Evolutionary conservation across 2,329 filamentous ascomycete species (phyloP).

Genomic region (Graphilbum ipis-grandicollis): DNA sequence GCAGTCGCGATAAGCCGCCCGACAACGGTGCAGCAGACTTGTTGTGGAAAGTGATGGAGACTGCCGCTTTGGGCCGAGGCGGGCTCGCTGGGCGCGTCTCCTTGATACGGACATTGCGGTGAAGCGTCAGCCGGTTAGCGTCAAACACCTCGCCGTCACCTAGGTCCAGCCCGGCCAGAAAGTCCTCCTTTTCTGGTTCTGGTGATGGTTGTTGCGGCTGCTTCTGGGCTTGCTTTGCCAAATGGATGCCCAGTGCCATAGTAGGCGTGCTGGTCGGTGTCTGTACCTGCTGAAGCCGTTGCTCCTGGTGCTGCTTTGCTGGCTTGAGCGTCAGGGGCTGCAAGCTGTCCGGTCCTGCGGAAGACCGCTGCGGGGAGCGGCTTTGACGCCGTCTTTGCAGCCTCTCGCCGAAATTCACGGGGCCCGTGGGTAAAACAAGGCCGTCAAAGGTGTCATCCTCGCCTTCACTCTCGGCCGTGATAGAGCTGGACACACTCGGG

Average conservation of each 20-base stretch:
- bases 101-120: constrained; percentile 85
- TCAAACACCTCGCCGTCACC: constrained; percentile 71
- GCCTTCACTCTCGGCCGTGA: constrained; percentile 83
- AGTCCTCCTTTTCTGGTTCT: constrained; percentile 50
- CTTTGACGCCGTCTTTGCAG: constrained; percentile 54
- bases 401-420: constrained; percentile 66
- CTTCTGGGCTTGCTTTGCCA: constrained; percentile 7
- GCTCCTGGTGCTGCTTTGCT: neutral
- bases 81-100: constrained; percentile 52
- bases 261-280: constrained; percentile 1
- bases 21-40: constrained; percentile 42
- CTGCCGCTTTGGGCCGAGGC: constrained; percentile 52
- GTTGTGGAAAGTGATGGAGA: constrained; percentile 83
- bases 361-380: constrained; percentile 31
- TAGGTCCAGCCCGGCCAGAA: constrained; percentile 73
- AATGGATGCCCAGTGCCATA: constrained; percentile 3
- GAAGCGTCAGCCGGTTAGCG: constrained; percentile 62
- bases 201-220: constrained; percentile 12
- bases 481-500: constrained; percentile 79
- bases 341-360: neutral
- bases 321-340: neutral
- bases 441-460: constrained; percentile 87
- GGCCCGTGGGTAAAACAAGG: constrained; percentile 68
- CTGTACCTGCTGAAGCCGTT: no score
- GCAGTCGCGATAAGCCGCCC: constrained; percentile 48